These are phyloP conservation scores for Moricandia moricandioides DNA, from an alignment of 345 rosid genomes.

Conservation along the genomic window DNA sequence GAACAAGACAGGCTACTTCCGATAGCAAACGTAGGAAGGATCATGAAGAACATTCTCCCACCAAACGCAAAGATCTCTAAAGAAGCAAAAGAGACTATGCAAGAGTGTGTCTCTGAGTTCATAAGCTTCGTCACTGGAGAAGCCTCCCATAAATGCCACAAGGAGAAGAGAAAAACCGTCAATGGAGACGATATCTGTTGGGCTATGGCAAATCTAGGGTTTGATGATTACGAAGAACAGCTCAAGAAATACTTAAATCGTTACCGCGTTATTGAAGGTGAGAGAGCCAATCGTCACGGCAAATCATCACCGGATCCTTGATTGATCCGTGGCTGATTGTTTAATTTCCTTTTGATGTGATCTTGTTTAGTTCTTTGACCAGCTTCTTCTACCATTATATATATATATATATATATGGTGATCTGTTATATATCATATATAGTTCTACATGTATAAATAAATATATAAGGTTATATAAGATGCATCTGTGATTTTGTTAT, in stretches of 20 bases:
- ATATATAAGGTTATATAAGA: background rate
- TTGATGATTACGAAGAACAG: slow-evolving; percentile 60
- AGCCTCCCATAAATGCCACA: slow-evolving; percentile 68
- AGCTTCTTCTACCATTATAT: background rate
- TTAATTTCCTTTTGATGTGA: background rate
- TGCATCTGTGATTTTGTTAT: slow-evolving; percentile 23
- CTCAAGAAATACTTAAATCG: slow-evolving; percentile 49
- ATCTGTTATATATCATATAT: background rate
- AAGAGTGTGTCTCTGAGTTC: slow-evolving; percentile 76
- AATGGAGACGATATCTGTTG: slow-evolving; percentile 73
- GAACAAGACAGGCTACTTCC: slow-evolving; percentile 73
- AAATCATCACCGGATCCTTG: slow-evolving; percentile 16
- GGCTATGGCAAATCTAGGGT: slow-evolving; percentile 70
- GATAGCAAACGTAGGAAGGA: slow-evolving; percentile 69
- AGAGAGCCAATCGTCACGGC: slow-evolving; percentile 30
- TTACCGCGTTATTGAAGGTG: slow-evolving; percentile 57
- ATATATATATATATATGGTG: background rate
- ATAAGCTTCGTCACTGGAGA: slow-evolving; percentile 72
- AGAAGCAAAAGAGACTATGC: slow-evolving; percentile 77
- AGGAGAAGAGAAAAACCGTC: slow-evolving; percentile 67
- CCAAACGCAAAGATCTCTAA: slow-evolving; percentile 66
- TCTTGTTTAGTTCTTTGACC: slow-evolving; percentile 6
- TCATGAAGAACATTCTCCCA: slow-evolving; percentile 73
- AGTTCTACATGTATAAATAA: background rate
- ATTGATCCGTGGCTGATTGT: background rate